These are phyloP conservation scores for Diphasiastrum complanatum DNA, from an alignment of 83 land plant genomes.

Conservation along the genomic window DNA sequence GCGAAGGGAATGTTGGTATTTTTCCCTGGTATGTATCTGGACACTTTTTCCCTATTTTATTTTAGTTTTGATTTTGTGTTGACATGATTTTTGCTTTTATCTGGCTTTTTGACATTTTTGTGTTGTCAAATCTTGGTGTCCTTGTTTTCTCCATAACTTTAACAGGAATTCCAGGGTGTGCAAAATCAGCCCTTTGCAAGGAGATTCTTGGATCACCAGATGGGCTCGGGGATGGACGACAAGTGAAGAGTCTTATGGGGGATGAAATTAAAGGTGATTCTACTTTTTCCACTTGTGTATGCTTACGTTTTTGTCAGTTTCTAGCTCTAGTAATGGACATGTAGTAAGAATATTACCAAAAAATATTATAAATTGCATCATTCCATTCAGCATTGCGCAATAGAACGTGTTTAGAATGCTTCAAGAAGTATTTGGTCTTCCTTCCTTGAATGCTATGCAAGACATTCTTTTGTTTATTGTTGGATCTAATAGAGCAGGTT, in stretches of 20 bases:
- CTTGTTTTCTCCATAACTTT: conserved; percentile 8
- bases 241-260: conserved; percentile 82
- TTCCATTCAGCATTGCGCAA: too few relatives aligned
- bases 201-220: conserved; percentile 55
- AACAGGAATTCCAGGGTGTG: conserved; percentile 97
- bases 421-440: too few relatives aligned
- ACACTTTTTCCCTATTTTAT: background rate
- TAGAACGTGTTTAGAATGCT: too few relatives aligned
- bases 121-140: background rate
- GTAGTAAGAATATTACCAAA: too few relatives aligned
- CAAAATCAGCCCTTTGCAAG: conserved; percentile 90
- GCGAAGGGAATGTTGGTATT: conserved; percentile 84
- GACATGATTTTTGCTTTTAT: conserved; percentile 4
- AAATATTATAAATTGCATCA: too few relatives aligned
- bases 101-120: background rate
- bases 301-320: too few relatives aligned
- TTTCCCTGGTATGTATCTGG: conserved; percentile 64
- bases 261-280: conserved; percentile 95
- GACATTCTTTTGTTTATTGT: too few relatives aligned
- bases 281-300: too few relatives aligned
- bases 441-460: too few relatives aligned
- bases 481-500: too few relatives aligned
- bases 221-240: conserved; percentile 67
- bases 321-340: too few relatives aligned
- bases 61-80: background rate